Evolutionary conservation across 2,329 filamentous ascomycete genomes (phyloP).

Genomic region (Xylaria sp.): DNA sequence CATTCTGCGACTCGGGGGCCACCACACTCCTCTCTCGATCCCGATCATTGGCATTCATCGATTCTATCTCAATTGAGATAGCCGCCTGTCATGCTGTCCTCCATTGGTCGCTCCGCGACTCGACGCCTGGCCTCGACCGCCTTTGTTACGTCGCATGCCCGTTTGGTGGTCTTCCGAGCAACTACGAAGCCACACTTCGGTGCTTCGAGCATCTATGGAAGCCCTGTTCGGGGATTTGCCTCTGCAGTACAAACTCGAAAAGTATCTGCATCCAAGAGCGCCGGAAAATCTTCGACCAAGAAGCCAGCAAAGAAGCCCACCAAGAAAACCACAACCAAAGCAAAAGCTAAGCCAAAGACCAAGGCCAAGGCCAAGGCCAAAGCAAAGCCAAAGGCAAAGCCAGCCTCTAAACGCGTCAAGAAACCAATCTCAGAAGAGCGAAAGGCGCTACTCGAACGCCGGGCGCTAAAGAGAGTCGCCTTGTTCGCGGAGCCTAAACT

Average conservation of each 20-base stretch:
- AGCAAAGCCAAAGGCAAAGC: conserved; percentile 7
- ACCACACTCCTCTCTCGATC: conserved; percentile 4
- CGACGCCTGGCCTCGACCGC: conserved; percentile 49
- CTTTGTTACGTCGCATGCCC: conserved; percentile 39
- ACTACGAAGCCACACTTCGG: conserved; percentile 23
- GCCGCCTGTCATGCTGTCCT: conserved; percentile 55
- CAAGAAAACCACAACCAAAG: conserved; percentile 38
- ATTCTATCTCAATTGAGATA: conserved; percentile 10
- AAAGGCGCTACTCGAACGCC: conserved; percentile 43
- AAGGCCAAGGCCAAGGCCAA: conserved; percentile 11
- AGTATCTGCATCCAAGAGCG: conserved; percentile 13
- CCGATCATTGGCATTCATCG: not conserved
- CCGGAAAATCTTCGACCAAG: conserved; percentile 42
- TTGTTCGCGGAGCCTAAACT: conserved; percentile 55
- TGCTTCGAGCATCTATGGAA: conserved; percentile 11
- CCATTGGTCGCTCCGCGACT: conserved; percentile 54
- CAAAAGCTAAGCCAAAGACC: conserved; percentile 19
- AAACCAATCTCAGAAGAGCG: conserved; percentile 38
- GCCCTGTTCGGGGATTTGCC: conserved; percentile 38
- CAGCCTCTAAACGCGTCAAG: conserved; percentile 10
- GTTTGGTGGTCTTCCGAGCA: conserved; percentile 38
- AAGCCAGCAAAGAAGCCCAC: conserved; percentile 43
- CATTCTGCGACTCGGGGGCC: not conserved
- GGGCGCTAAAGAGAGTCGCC: conserved; percentile 54
- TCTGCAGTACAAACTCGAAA: conserved; percentile 39